A percentile compares a stretch with the other conserved stretches of the same genome.
phyloP scores from a whole-genome alignment of 2,329 filamentous ascomycete genomes.

The Colletotrichum paranaense region DNA sequence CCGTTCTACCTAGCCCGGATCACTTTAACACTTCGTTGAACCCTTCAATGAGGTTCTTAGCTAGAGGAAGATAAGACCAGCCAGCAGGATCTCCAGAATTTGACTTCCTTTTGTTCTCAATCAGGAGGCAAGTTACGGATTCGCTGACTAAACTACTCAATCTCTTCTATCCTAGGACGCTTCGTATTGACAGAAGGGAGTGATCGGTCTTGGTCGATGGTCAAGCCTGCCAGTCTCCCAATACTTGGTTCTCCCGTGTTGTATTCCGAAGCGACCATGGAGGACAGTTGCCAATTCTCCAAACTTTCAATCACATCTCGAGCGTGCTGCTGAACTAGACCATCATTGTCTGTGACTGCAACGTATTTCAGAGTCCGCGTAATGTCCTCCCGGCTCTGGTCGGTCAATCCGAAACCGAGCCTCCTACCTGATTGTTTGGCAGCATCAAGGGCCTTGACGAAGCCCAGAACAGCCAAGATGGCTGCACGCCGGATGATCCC shows the following conservation, averaged over 20 bases:
- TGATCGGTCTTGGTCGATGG: constrained; percentile 25
- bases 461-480: constrained; percentile 70
- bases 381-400: constrained; percentile 70
- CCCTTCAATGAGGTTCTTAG: background rate
- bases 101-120: background rate
- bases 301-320: constrained; percentile 74
- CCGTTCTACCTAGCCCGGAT: background rate
- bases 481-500: constrained; percentile 76
- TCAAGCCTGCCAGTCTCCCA: constrained; percentile 16
- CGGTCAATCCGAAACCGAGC: constrained; percentile 65
- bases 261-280: constrained; percentile 51
- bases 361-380: constrained; percentile 71
- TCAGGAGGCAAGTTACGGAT: background rate
- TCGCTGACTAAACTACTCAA: constrained; percentile 57
- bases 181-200: constrained; percentile 22
- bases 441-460: constrained; percentile 69
- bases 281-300: constrained; percentile 69
- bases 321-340: constrained; percentile 75
- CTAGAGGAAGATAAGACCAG: background rate
- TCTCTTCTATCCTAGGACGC: constrained; percentile 66
- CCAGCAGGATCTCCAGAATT: background rate
- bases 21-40: background rate
- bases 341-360: constrained; percentile 74
- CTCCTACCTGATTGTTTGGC: constrained; percentile 58
- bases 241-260: constrained; percentile 7